Base-by-base conservation (phyloP, 331 rosid species). In the Cydonia oblonga region DNA sequence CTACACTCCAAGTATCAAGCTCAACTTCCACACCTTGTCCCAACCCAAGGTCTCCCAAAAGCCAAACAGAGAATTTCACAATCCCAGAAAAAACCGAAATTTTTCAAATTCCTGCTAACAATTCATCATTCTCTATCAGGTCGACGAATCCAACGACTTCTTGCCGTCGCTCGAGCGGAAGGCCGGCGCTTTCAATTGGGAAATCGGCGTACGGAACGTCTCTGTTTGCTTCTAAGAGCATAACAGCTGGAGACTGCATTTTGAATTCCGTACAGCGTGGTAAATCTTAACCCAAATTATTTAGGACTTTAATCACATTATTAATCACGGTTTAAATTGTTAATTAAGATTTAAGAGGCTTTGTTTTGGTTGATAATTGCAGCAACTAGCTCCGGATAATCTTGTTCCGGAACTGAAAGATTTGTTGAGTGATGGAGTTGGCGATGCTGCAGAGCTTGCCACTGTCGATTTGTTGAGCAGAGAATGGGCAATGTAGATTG, bases 101-200 rank as follows among this genome's bases (percentile, higher is more conserved):
- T 32, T 64, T 23, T 15, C 28, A 7, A 40, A 16, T 42, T 19
- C 30, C 16, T 5, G 68, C 46, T 33, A 10, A 46, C 16, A 40
- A 25, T 19, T 20, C 7, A 22, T 23, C 30, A 7, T 9, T 40
- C 3, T 40, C 54, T 64, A n/a, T 1, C 29, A 64, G 69, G 56
- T 66, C 53, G 81, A 66, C 56, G 83, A 78, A 2, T 80, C 74
- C 19, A 74, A 66, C 15, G 80, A 78, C 19, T 88, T 92, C 76
- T 80, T 89, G 80, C 89, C 84, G 11, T 92, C 95, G 97, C 79
- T 92, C 76, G 89, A 92, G 83, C 70, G 64, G 29, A 92, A 90
- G 79, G 81, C 96, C 14, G 81, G 68, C 72, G 28, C 65, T 92
- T 58, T 89, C 84, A 3, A 84, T 92, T 26, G 93, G 88, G 22